Base-by-base conservation (phyloP, 1,284 basidiomycete genomes). In the Ganoderma resinaceum region DNA sequence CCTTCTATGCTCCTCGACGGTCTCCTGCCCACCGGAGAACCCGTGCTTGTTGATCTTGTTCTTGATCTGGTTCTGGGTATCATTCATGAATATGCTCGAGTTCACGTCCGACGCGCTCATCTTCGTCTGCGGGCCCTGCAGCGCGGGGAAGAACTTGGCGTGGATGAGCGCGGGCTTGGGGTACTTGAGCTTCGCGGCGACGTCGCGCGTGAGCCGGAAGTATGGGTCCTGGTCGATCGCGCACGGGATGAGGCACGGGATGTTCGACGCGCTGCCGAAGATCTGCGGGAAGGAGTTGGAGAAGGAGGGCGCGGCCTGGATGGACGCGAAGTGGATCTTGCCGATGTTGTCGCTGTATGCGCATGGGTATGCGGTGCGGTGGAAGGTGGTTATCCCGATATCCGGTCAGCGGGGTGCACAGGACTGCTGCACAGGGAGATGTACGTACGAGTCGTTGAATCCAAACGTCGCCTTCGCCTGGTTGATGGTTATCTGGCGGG, bases 271-370 rank as follows among this genome's bases (percentile, higher is more conserved):
- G 12, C 89, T 86, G 71, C 97, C 97, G 77, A 97, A 99, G 77
- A 99, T 99, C 74, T 99, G 95, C 12, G 98, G 97, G 86, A 99
- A 99, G 31, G 97, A 98, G 82, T 96, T 98, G 75, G 95, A 97
- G 86, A 99, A 99, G 23, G 96, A 95, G 0, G 98, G 97, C 2
- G 97, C 92, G 14, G 97, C 96, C 82, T 99, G 98, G 73, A 99
- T 91, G n/a, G 98, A 89, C 46, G 95, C 95, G 80, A 99, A 99
- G 83, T 99, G 97, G 70, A 96, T 89, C 84, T 99, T 99, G 72
- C 98, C 98, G 74, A 99, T 95, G 81, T 98, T 99, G 83, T 99
- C 98, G 42, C 95, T 97, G 74, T 31, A 42, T 62, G 38, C 59
- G 57, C 23, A 6, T 4, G 20, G 20, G 38, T 31, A 23, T 26